Evolutionary conservation across 2,329 filamentous ascomycete species (phyloP), one percentile per base, ranked within the genome.

Genomic region (Exserohilum rostratum): DNA sequence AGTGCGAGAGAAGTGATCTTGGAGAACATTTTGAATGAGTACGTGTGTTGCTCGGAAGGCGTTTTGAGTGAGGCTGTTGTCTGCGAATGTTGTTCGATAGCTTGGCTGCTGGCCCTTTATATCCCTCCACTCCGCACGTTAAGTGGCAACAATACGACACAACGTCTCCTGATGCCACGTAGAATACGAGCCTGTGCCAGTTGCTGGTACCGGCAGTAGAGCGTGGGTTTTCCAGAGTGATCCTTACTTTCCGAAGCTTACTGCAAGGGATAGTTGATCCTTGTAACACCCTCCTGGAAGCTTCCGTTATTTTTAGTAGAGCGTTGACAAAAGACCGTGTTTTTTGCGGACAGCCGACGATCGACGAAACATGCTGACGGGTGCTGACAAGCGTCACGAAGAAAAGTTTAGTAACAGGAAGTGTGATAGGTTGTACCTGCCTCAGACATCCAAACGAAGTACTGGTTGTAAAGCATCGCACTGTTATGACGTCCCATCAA

Each of bases 21-120:
- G 43, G 49, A 57, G 3, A 59, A 35, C 63, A 65, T 66, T 25
- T 12, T 54, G 37, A 13, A 15, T n/a, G 22, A n/a, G 5, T 20
- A 12, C 17, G 31, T n/a, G 25, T 17, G 20, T n/a, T 18, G n/a
- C n/a, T 45, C 40, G 6, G 33, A 40, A 4, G 13, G 34, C 34
- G 5, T 27, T 15, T 13, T 30, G 20, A 3, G 22, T 29, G 7
- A 25, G 49, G 25, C 18, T 3, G 29, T 5, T 33, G 22, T 25
- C 2, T 17, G 22, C 22, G 15, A 25, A 27, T 11, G 11, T 22
- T 33, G 17, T 18, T 44, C 27, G 2, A 20, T 17, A 30, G 29
- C 17, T 25, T 6, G 17, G 17, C 15, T n/a, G 27, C 27, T 20
- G 27, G 29, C 29, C 29, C 27, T 44, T 44, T 31, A 31, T 20